Evolutionary conservation across 1,284 basidiomycete species (phyloP).

Genomic region (Trichosporon sp.): DNA sequence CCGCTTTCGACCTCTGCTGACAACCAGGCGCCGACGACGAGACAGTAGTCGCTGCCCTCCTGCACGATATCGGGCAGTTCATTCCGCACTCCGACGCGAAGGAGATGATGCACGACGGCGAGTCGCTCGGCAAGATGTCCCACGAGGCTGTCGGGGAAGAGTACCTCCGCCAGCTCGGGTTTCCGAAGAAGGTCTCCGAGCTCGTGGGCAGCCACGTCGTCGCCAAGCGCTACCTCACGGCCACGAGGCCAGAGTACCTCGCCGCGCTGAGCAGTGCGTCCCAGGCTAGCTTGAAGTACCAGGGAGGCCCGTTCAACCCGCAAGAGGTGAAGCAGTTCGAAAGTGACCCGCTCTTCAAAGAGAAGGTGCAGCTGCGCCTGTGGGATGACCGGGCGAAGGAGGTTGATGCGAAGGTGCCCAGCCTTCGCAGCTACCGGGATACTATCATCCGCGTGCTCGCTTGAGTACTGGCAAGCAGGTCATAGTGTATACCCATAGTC

Average conservation of each 20-base stretch:
- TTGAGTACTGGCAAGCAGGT: background rate
- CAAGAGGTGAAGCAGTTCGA: slow-evolving; percentile 28
- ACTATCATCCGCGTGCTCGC: slow-evolving; percentile 12
- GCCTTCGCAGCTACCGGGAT: slow-evolving; percentile 19
- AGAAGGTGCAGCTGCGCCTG: slow-evolving; percentile 31
- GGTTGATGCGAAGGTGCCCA: slow-evolving; percentile 22
- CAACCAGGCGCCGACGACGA: slow-evolving; percentile 27
- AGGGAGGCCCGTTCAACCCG: slow-evolving; percentile 34
- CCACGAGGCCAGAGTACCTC: slow-evolving; percentile 24
- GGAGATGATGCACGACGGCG: slow-evolving; percentile 23
- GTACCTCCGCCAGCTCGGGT: slow-evolving; percentile 31
- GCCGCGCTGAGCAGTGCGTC: slow-evolving; percentile 26
- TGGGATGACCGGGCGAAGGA: slow-evolving; percentile 39
- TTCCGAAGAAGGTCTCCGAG: slow-evolving; percentile 29
- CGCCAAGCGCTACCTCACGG: slow-evolving; percentile 36
- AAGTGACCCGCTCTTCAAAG: slow-evolving; percentile 24
- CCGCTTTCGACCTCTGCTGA: background rate
- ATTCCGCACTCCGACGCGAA: slow-evolving; percentile 24
- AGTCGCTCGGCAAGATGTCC: slow-evolving; percentile 24
- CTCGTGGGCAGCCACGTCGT: slow-evolving; percentile 38
- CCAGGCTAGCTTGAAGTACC: slow-evolving; percentile 25
- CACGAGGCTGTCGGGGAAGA: slow-evolving; percentile 34
- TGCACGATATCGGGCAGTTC: slow-evolving; percentile 43
- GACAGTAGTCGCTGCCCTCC: slow-evolving; percentile 37
- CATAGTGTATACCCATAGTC: background rate